These are phyloP conservation scores for Letharia columbiana DNA, from an alignment of 495 filamentous ascomycete species.

Conservation along the genomic window DNA sequence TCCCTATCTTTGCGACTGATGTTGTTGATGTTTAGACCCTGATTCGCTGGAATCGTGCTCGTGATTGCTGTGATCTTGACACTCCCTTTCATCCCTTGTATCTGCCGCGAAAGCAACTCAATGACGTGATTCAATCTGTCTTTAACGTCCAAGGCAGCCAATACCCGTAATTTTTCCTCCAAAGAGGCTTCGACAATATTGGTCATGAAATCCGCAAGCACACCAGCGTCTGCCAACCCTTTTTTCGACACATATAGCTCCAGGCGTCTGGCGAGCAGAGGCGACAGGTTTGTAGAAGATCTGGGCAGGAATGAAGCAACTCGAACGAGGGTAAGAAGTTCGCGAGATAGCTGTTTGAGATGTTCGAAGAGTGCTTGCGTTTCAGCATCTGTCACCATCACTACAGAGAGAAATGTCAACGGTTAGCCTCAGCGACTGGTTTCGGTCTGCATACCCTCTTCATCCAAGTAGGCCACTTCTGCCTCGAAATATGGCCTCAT, in stretches of 20 bases:
- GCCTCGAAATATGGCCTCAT: slow-evolving; percentile 83
- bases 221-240: slow-evolving; percentile 66
- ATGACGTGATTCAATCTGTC: slow-evolving; percentile 71
- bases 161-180: slow-evolving; percentile 79
- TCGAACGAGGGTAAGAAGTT: slow-evolving; percentile 70
- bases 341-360: slow-evolving; percentile 71
- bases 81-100: slow-evolving; percentile 70
- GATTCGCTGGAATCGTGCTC: slow-evolving; percentile 44
- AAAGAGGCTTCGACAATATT: slow-evolving; percentile 76
- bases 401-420: slow-evolving; percentile 29
- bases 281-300: slow-evolving; percentile 56
- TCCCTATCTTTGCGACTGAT: slow-evolving; percentile 47
- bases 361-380: slow-evolving; percentile 64
- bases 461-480: slow-evolving; percentile 55
- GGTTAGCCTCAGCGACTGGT: neutral
- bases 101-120: slow-evolving; percentile 69
- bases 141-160: slow-evolving; percentile 66
- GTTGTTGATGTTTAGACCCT: slow-evolving; percentile 45
- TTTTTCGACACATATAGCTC: slow-evolving; percentile 78
- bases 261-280: slow-evolving; percentile 72
- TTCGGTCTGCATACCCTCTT: slow-evolving; percentile 41
- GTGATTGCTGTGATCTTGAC: slow-evolving; percentile 68
- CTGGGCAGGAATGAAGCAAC: slow-evolving; percentile 67
- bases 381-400: slow-evolving; percentile 45
- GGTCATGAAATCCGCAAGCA: slow-evolving; percentile 92